These are phyloP conservation scores for Euphorbia pulcherrima DNA, from an alignment of 345 rosid genomes.

Conservation along the genomic window DNA sequence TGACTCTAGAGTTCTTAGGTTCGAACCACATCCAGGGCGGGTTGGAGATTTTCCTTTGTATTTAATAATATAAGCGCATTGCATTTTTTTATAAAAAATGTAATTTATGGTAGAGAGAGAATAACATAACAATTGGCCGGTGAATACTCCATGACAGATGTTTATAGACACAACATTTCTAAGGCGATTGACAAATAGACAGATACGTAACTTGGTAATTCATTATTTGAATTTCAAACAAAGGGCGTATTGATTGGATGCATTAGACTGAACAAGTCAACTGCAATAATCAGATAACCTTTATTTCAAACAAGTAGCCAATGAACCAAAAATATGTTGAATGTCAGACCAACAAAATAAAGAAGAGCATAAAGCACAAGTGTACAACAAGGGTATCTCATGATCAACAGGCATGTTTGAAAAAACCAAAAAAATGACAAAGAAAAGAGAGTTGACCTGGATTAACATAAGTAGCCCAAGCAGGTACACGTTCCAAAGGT, in stretches of 20 bases:
- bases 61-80: no score
- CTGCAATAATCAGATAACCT: neutral
- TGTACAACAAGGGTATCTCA: neutral
- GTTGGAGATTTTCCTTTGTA: no score
- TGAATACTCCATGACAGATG: neutral
- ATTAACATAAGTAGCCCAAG: slow-evolving; percentile 93
- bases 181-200: neutral
- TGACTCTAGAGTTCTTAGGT: no score
- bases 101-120: neutral
- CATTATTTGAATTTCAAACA: neutral
- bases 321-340: neutral
- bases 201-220: neutral
- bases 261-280: neutral
- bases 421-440: slow-evolving; percentile 17
- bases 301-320: neutral
- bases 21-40: no score
- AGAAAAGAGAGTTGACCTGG: slow-evolving; percentile 52
- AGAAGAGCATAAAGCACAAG: neutral
- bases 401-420: neutral
- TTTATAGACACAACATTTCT: neutral
- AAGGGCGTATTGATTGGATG: neutral
- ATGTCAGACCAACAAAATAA: neutral
- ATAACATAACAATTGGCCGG: neutral
- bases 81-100: no score
- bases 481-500: slow-evolving; percentile 84